Evolutionary conservation across 225 moss, liverwort and hornwort species (phyloP).

Genomic region (Physcomitrium patens): DNA sequence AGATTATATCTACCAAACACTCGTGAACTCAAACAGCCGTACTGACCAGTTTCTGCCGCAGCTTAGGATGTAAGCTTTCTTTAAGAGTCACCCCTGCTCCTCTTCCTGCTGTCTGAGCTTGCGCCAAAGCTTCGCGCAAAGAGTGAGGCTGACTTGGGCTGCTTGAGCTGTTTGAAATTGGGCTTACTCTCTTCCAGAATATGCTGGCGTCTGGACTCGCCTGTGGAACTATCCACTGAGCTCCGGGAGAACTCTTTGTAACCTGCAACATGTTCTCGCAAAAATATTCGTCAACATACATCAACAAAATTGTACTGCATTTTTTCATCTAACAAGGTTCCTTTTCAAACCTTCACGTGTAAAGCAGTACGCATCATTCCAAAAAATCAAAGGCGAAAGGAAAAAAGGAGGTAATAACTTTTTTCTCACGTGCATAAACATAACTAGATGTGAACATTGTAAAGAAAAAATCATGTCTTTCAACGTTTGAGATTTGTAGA

Average conservation of each 20-base stretch:
- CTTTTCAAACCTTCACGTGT: background rate
- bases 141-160: conserved; percentile 73
- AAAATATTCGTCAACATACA: background rate
- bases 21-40: background rate
- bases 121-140: conserved; percentile 62
- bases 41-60: conserved; percentile 70
- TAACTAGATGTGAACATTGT: background rate
- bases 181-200: conserved; percentile 71
- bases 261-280: conserved; percentile 2
- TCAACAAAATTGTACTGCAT: background rate
- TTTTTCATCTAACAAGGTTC: background rate
- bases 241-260: conserved; percentile 30
- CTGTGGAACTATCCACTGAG: conserved; percentile 52
- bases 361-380: too few species aligned
- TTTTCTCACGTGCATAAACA: too few species aligned
- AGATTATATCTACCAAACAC: background rate
- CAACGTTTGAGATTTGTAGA: background rate
- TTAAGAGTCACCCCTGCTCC: conserved; percentile 63
- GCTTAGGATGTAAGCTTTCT: conserved; percentile 64
- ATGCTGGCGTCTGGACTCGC: conserved; percentile 61
- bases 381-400: too few species aligned
- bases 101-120: conserved; percentile 61
- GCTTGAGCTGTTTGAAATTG: conserved; percentile 46
- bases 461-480: background rate
- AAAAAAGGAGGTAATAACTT: too few species aligned